Conservation (phyloP, 345 rosid genomes). For the Gossypium turneri region DNA sequence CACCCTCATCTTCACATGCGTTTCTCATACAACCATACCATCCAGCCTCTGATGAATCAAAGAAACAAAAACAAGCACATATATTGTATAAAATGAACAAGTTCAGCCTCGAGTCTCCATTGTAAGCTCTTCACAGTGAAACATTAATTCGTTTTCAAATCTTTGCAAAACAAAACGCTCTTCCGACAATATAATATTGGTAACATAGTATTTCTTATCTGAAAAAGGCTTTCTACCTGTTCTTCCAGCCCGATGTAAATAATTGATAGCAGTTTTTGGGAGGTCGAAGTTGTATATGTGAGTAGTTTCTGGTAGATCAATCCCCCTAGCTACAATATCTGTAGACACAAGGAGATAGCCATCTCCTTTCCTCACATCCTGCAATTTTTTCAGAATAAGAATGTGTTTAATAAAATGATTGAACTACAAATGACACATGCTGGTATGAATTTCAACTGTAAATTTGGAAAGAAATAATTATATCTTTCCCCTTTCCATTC, state of each 20-base stretch:
- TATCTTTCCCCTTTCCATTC: not conserved
- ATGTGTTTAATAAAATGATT: not conserved
- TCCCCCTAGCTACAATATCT: slow-evolving; percentile 90
- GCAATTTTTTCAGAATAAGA: slow-evolving; percentile 3
- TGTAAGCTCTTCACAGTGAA: slow-evolving; percentile 55
- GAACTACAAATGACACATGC: not conserved
- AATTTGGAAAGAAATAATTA: not conserved
- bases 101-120: slow-evolving; percentile 21
- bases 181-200: slow-evolving; percentile 57
- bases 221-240: slow-evolving; percentile 94
- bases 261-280: slow-evolving; percentile 73
- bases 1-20: too few species aligned
- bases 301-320: slow-evolving; percentile 85
- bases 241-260: slow-evolving; percentile 92
- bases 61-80: not conserved
- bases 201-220: slow-evolving; percentile 59
- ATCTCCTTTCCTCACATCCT: slow-evolving; percentile 80
- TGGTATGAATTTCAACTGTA: not conserved
- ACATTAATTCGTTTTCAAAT: slow-evolving; percentile 82
- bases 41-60: too few species aligned
- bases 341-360: slow-evolving; percentile 85
- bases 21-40: too few species aligned
- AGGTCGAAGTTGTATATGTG: slow-evolving; percentile 88
- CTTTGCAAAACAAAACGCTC: slow-evolving; percentile 87
- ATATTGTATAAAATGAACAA: slow-evolving; percentile 11